phyloP scores from a whole-genome alignment of 2,329 filamentous ascomycete species.

The Ceratocystis albifundus region DNA sequence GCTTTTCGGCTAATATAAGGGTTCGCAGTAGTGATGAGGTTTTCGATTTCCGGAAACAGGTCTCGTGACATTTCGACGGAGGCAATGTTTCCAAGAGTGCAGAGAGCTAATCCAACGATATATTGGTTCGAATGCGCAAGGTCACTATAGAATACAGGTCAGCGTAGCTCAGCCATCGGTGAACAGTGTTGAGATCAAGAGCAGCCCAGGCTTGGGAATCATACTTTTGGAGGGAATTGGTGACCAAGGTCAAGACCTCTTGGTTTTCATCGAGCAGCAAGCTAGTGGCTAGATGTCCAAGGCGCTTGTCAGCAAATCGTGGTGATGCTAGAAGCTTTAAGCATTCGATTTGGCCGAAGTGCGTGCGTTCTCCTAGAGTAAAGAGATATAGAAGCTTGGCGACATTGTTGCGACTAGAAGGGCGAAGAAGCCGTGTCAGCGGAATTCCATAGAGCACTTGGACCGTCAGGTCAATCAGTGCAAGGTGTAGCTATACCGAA shows the following conservation, averaged over 20 bases:
- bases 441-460: background rate
- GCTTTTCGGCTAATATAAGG: conserved; percentile 98
- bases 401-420: conserved; percentile 84
- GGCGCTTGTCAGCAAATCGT: conserved; percentile 91
- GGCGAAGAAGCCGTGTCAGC: conserved; percentile 14
- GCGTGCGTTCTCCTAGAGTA: conserved; percentile 89
- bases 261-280: conserved; percentile 94
- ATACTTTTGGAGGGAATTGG: conserved; percentile 95
- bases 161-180: conserved; percentile 20
- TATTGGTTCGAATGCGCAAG: conserved; percentile 97
- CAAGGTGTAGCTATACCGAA: conserved; percentile 49
- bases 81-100: conserved; percentile 93
- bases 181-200: background rate
- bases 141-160: conserved; percentile 48
- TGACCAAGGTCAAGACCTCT: conserved; percentile 91
- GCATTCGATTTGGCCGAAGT: conserved; percentile 99
- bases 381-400: conserved; percentile 97
- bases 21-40: conserved; percentile 79
- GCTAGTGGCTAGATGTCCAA: conserved; percentile 94
- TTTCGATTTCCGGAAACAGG: conserved; percentile 91
- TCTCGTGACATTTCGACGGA: conserved; percentile 98
- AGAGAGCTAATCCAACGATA: conserved; percentile 89
- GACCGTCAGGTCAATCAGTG: background rate
- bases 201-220: conserved; percentile 24
- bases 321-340: conserved; percentile 93